phyloP scores from a whole-genome alignment of 768 basidiomycete species.

The Agaricus subrufescens region DNA sequence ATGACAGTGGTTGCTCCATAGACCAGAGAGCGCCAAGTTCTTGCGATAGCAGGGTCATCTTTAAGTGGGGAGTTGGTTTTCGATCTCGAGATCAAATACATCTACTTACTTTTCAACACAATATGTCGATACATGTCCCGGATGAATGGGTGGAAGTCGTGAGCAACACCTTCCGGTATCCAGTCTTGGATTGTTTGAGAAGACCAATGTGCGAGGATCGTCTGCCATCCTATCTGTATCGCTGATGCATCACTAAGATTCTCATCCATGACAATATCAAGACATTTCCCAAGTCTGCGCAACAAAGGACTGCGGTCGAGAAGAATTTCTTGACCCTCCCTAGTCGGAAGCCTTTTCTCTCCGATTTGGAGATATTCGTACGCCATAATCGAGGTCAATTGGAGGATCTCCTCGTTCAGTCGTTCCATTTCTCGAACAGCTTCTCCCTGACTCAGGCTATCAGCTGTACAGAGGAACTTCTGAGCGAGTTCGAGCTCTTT shows the following conservation, averaged over 20 bases:
- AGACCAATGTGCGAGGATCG: conserved; percentile 2
- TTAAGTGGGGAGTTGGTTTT: background rate
- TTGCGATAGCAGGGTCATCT: conserved; percentile 40
- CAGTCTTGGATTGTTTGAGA: background rate
- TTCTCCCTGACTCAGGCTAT: conserved; percentile 39
- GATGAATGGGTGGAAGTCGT: background rate
- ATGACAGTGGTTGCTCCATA: conserved; percentile 14
- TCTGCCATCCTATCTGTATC: conserved; percentile 10
- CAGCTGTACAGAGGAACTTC: conserved; percentile 38
- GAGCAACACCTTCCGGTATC: background rate
- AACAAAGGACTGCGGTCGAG: background rate
- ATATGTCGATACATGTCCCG: background rate
- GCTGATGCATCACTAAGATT: background rate
- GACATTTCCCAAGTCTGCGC: background rate
- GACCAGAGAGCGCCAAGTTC: conserved; percentile 38
- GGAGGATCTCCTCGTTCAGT: conserved; percentile 45
- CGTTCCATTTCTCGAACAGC: conserved; percentile 32
- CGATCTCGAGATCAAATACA: background rate
- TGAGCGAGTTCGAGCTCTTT: conserved; percentile 38
- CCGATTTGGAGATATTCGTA: conserved; percentile 18
- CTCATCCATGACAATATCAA: background rate
- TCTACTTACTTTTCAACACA: background rate
- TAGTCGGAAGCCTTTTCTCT: background rate
- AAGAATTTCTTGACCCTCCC: background rate
- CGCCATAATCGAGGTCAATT: conserved; percentile 39